Evolutionary conservation across 768 basidiomycete species (phyloP), one percentile per base, ranked within the genome.

Genomic region (Amanita rubescens): DNA sequence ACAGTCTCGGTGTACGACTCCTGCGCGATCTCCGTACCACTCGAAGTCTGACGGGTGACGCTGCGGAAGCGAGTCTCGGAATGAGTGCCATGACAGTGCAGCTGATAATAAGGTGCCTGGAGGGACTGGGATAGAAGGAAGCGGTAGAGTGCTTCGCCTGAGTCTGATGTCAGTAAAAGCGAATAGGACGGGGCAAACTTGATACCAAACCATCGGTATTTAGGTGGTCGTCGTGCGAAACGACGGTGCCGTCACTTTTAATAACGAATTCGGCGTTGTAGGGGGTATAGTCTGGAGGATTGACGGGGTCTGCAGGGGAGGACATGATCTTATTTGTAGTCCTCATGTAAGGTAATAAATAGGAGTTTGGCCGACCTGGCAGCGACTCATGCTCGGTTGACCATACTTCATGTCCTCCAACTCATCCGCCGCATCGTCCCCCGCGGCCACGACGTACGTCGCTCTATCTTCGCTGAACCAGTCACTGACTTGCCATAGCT

Each of bases 171-270:
- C 38, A 39, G 19, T 53, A 6, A 11, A 45, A 27, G 27, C 2
- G 49, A 17, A n/a, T 8, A 30, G 27, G 27, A 30, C 57, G 49
- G 6, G 42, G 30, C 17, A 47, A 24, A 34, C 50, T 34, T 32
- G 27, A 50, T 15, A 41, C 50, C 55, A 9, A 44, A 68, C 84
- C 84, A 58, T 87, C 85, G 46, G 75, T 66, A 54, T 87, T 87
- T 43, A 87, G 65, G 61, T 86, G 84, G 5, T 64, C 69, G 59
- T 90, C 88, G 63, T 89, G 87, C 12, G 86, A 85, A 50, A 89
- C 67, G 55, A 86, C 70, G 43, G 81, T 65, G 2, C 80, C 81
- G 38, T 68, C 53, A 32, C 65, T 65, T 1, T 69, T 69, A 20
- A 75, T 66, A 57, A 79, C 82, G 66, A 71, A 81, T 55, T 84